Percentiles rank a stretch among this genome's conserved stretches.
phyloP scores from a whole-genome alignment of 1,284 basidiomycete genomes.

The Cystobasidium slooffiae region DNA sequence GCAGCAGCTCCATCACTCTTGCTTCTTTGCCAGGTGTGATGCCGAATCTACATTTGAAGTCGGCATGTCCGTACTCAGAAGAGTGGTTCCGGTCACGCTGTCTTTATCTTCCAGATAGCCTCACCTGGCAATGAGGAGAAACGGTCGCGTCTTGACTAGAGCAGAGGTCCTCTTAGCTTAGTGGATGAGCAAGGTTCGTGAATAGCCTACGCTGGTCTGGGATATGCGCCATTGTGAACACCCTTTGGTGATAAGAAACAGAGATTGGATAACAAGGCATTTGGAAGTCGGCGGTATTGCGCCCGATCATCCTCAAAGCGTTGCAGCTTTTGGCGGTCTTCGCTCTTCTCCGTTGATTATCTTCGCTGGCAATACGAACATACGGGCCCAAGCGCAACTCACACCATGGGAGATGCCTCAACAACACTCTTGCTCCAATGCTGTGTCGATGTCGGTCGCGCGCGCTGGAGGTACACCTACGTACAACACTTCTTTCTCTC shows the following conservation, averaged over 20 bases:
- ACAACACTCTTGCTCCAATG: no score
- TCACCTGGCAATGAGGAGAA: constrained; percentile 12
- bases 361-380: no score
- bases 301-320: neutral
- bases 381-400: no score
- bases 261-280: no score
- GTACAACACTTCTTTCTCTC: no score
- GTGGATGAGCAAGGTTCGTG: neutral
- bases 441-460: no score
- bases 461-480: no score
- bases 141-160: constrained; percentile 6
- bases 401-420: no score
- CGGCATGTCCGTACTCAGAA: neutral
- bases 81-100: neutral
- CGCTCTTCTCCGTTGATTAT: no score
- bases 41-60: neutral
- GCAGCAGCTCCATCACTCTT: constrained; percentile 8
- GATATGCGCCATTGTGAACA: constrained; percentile 2
- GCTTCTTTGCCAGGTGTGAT: constrained; percentile 9
- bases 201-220: constrained; percentile 7
- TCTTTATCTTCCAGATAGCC: neutral
- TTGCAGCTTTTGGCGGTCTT: no score
- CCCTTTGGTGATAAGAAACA: neutral
- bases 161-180: neutral
- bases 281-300: neutral